Conservation (phyloP, 768 basidiomycete species). For the Rhizopogon rudus region DNA sequence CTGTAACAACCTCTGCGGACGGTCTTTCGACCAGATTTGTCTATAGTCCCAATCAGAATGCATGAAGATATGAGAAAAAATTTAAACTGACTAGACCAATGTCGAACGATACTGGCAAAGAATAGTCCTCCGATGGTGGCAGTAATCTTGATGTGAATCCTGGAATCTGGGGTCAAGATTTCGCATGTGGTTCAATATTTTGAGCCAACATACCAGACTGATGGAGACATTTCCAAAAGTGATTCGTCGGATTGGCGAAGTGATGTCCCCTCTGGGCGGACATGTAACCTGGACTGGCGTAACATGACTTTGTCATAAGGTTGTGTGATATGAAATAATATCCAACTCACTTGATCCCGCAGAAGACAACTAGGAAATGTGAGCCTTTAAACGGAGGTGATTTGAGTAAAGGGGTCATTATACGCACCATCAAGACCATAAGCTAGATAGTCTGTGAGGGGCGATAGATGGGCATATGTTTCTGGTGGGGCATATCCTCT, state of each 20-base stretch:
- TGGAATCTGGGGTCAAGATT: conserved; percentile 16
- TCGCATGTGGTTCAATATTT: not conserved
- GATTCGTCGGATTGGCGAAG: conserved; percentile 75
- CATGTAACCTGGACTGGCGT: conserved; percentile 54
- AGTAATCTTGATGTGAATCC: conserved; percentile 55
- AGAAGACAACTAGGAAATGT: conserved; percentile 59
- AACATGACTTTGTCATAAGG: not conserved
- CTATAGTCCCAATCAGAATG: conserved; percentile 28
- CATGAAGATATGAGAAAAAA: not conserved
- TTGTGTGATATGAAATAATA: not conserved
- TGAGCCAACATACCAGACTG: conserved; percentile 42
- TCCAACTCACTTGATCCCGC: conserved; percentile 71
- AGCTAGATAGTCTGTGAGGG: conserved; percentile 48
- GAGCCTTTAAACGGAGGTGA: not conserved
- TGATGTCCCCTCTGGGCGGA: conserved; percentile 74
- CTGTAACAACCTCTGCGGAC: conserved; percentile 47
- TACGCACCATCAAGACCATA: conserved; percentile 52
- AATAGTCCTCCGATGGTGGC: conserved; percentile 53
- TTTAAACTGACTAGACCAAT: conserved; percentile 58
- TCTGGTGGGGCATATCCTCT: conserved; percentile 48
- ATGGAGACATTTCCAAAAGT: conserved; percentile 75
- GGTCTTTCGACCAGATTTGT: conserved; percentile 74
- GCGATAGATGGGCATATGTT: conserved; percentile 44
- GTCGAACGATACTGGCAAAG: conserved; percentile 51
- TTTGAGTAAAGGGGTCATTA: not conserved